phyloP scores from a whole-genome alignment of 345 rosid species.

The Schrenkiella parvula region DNA sequence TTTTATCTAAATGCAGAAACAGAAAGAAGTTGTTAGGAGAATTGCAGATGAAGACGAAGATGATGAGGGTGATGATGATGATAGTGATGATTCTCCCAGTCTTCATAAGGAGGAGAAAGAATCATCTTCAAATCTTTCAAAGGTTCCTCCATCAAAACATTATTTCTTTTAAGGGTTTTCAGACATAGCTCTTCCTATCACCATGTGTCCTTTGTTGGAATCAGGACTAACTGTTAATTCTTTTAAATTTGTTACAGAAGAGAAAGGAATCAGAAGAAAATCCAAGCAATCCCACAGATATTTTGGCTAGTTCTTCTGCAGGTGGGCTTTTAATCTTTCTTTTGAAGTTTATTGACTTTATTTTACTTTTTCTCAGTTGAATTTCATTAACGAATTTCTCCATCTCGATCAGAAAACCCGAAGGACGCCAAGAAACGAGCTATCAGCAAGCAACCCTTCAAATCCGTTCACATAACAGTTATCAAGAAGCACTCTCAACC shows the following conservation, averaged over 20 bases:
- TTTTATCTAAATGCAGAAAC: slow-evolving; percentile 33
- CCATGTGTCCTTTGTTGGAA: not conserved
- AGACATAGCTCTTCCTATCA: not conserved
- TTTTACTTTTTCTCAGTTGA: not conserved
- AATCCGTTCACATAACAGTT: slow-evolving; percentile 43
- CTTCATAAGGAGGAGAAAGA: slow-evolving; percentile 25
- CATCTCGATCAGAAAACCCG: slow-evolving; percentile 20
- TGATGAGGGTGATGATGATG: slow-evolving; percentile 27
- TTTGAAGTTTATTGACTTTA: not conserved
- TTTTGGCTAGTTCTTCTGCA: slow-evolving; percentile 35
- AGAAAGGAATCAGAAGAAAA: slow-evolving; percentile 48
- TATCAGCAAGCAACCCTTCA: slow-evolving; percentile 31
- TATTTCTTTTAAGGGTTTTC: not conserved
- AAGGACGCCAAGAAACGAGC: slow-evolving; percentile 27
- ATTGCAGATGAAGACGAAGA: slow-evolving; percentile 57
- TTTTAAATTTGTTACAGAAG: slow-evolving; percentile 37
- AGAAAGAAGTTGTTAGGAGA: slow-evolving; percentile 50
- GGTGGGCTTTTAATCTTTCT: slow-evolving; percentile 35
- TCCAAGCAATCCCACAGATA: slow-evolving; percentile 48
- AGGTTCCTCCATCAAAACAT: slow-evolving; percentile 20
- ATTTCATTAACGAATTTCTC: not conserved
- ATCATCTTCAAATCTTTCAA: slow-evolving; percentile 28
- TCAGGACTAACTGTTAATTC: not conserved
- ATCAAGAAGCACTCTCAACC: slow-evolving; percentile 43
- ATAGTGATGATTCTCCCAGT: slow-evolving; percentile 11